Evolutionary conservation across 495 filamentous ascomycete species (phyloP), one percentile per base, ranked within the genome.

Genomic region (Sabuloglossum arenarium): DNA sequence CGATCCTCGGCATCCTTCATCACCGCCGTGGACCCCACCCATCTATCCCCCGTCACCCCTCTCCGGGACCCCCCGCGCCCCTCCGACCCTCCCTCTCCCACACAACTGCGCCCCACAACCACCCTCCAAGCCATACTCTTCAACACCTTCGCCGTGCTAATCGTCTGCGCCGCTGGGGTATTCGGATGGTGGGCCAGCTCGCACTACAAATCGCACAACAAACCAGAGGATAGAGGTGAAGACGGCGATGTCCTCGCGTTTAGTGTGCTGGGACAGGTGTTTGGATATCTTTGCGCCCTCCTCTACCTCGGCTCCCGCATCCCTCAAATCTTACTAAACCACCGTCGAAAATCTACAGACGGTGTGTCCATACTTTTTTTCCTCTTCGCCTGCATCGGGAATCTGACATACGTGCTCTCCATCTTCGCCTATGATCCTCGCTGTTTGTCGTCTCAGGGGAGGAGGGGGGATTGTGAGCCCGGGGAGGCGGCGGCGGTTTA

Each of bases 301-400:
- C 73, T 97, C 16, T 98, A 98, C 63, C 82, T 97, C 14, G 88
- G 85, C 23, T 88, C 82, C 0, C 79, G 91, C 6, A 63, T 96
- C 10, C 91, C 91, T 0, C 91, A 98, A 67, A 72, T 98, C 8
- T 70, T 95, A 4, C 77, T 96, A 30, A 98, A 98, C 64, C 90
- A 82, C 68, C 76, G 81, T 1, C 80, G 91, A 39, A 94, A 91
- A 67, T 84, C 79, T 29, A 95, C 88, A 0, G 89, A 95, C 30
- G 91, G 90, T 1, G 79, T 98, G 5, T 88, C 84, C 21, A 73
- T 94, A 61, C 72, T 98, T 0, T 98, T 98, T 71, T 98, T 98
- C 70, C 70, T 97, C 19, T 98, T 98, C 64, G 91, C 90, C 8
- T 95, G 88, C 65, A 75, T 96, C 23, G 91, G 91, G 2, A 98